Evolutionary conservation across 2,329 filamentous ascomycete species (phyloP).

Genomic region (Beauveria sp.): DNA sequence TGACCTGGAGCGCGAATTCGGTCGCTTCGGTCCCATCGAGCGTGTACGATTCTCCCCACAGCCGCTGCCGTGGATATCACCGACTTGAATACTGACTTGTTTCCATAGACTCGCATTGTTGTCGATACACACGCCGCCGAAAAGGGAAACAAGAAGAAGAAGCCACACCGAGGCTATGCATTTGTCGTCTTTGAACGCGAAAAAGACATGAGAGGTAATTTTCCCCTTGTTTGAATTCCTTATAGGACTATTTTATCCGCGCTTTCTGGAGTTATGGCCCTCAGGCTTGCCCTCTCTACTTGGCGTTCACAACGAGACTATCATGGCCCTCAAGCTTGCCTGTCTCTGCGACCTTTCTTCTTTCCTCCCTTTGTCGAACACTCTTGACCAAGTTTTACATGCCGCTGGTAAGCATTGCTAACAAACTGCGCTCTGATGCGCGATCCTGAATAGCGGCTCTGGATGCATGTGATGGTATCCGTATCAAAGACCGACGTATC

Average conservation of each 20-base stretch:
- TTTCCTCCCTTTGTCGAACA: slow-evolving; percentile 13
- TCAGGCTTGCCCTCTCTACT: slow-evolving; percentile 34
- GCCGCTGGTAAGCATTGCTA: slow-evolving; percentile 56
- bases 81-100: neutral
- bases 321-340: slow-evolving; percentile 50
- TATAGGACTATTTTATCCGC: slow-evolving; percentile 20
- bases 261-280: slow-evolving; percentile 33
- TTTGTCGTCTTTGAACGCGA: slow-evolving; percentile 97
- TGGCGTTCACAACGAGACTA: slow-evolving; percentile 37
- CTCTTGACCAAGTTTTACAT: slow-evolving; percentile 17
- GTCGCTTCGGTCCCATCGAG: slow-evolving; percentile 88
- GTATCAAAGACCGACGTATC: slow-evolving; percentile 85
- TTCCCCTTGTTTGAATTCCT: slow-evolving; percentile 29
- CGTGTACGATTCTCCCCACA: slow-evolving; percentile 51
- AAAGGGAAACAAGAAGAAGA: slow-evolving; percentile 70
- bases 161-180: slow-evolving; percentile 81
- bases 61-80: neutral
- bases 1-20: slow-evolving; percentile 89
- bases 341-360: slow-evolving; percentile 32
- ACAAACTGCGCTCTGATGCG: slow-evolving; percentile 56
- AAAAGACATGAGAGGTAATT: slow-evolving; percentile 97
- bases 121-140: slow-evolving; percentile 63
- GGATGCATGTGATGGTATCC: slow-evolving; percentile 75
- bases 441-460: slow-evolving; percentile 71
- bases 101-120: slow-evolving; percentile 72